Evolutionary conservation across 2,329 filamentous ascomycete species (phyloP), one percentile per base, ranked within the genome.

Genomic region (Pezizomycotina sp.): DNA sequence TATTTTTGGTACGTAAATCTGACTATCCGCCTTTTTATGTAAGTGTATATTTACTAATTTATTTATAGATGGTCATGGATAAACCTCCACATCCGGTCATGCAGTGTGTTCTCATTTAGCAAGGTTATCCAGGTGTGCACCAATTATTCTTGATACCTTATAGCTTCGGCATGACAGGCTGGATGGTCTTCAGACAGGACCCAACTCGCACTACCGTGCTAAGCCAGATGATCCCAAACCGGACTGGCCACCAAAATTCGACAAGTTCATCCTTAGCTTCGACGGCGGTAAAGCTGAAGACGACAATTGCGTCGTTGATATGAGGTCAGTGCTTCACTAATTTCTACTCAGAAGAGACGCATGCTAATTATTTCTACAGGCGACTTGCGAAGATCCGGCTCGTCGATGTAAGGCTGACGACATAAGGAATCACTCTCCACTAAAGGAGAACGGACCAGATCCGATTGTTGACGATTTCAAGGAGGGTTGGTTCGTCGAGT

Each of bases 361-460:
- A n/a, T n/a, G n/a, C n/a, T n/a, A 63, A 59, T 77, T 16, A 84
- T 86, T 1, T 95, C 92, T 55, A 76, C 83, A 1, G 89, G 98
- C 55, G 89, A 18, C 70, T 98, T 46, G 77, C 69, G 10, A 69
- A 86, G 30, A 71, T 95, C 26, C 66, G 84, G 8, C 65, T 95
- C 8, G 72, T 98, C 4, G 71, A 93, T 56, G 91, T 78, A 47
- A 69, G 4, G 43, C 45, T 3, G 84, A 71, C 2, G 65, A 80
- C 21, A 91, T 95, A 50, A 65, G 86, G 35, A 68, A 77, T 13
- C 61, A 76, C 40, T 74, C 72, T 0, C 89, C 89, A 0, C 62
- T 98, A 2, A 77, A 79, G 22, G 81, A 92, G 55, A 93, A 95
- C 52, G 89, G 89, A 0, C 86, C 89, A 0, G 89, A 98, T 59